phyloP scores from a whole-genome alignment of 1,284 basidiomycete genomes.

The Pseudozyma hubeiensis region DNA sequence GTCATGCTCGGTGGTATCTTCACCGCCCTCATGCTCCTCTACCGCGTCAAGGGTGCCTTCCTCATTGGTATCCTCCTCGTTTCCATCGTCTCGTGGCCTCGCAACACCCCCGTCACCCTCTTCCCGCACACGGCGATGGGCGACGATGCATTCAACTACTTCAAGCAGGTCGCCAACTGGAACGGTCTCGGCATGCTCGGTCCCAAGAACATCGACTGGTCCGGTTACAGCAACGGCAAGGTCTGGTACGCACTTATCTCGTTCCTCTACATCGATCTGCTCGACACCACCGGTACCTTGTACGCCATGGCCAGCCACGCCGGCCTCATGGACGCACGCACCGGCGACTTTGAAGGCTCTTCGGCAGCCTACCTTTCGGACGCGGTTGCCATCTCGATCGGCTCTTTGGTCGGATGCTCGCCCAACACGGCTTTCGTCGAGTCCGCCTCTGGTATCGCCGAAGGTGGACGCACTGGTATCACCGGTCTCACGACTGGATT shows the following conservation, averaged over 20 bases:
- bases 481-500: constrained; percentile 81
- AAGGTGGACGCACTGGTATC: constrained; percentile 88
- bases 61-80: constrained; percentile 83
- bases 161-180: constrained; percentile 86
- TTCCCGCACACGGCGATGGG: constrained; percentile 81
- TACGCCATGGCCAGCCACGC: constrained; percentile 93
- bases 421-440: constrained; percentile 90
- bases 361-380: constrained; percentile 79
- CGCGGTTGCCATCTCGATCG: constrained; percentile 83
- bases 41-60: constrained; percentile 85
- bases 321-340: constrained; percentile 84
- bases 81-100: constrained; percentile 88
- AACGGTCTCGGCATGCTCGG: constrained; percentile 69
- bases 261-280: constrained; percentile 84
- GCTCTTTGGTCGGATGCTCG: constrained; percentile 84
- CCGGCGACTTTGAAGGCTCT: constrained; percentile 87
- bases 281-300: constrained; percentile 76
- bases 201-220: constrained; percentile 74
- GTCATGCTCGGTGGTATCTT: constrained; percentile 84
- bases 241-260: constrained; percentile 86
- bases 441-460: constrained; percentile 74
- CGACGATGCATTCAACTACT: constrained; percentile 82
- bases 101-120: constrained; percentile 80
- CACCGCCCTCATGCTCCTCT: constrained; percentile 76
- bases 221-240: constrained; percentile 74